These are phyloP conservation scores for Abortiporus biennis DNA, from an alignment of 1,284 basidiomycete species.

Conservation along the genomic window DNA sequence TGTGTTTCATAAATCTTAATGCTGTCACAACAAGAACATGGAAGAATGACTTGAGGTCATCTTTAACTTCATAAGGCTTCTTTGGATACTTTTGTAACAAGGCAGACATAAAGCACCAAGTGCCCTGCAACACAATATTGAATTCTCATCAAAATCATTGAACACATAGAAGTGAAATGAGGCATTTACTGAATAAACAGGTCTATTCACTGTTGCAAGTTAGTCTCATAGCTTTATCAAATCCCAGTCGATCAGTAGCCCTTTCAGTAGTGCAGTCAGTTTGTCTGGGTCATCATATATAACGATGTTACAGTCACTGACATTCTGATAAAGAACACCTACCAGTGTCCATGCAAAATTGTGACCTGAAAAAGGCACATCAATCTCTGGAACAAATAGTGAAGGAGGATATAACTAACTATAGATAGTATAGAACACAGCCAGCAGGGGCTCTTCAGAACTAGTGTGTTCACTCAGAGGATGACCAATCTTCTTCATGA, in stretches of 20 bases:
- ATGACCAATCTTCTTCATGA: neutral
- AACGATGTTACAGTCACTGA: neutral
- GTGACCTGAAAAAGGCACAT: too few relatives aligned
- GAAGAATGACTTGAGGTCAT: neutral
- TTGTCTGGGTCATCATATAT: neutral
- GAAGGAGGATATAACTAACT: too few relatives aligned
- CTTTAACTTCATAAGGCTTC: neutral
- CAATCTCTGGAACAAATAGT: too few relatives aligned
- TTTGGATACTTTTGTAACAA: neutral
- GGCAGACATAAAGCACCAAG: neutral
- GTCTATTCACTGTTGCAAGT: too few relatives aligned
- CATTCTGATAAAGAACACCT: neutral
- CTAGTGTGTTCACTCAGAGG: too few relatives aligned
- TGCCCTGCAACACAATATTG: too few relatives aligned
- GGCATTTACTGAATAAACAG: too few relatives aligned
- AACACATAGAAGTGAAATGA: too few relatives aligned
- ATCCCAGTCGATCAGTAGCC: conserved; percentile 5
- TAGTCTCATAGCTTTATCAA: neutral
- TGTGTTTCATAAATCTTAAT: neutral
- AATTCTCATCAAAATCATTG: too few relatives aligned
- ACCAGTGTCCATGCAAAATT: too few relatives aligned
- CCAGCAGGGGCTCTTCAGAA: too few relatives aligned
- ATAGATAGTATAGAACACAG: too few relatives aligned
- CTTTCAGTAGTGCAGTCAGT: neutral
- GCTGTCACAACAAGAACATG: neutral